Evolutionary conservation across 257 asterid genomes (phyloP).

Genomic region (Osmanthus fragrans): DNA sequence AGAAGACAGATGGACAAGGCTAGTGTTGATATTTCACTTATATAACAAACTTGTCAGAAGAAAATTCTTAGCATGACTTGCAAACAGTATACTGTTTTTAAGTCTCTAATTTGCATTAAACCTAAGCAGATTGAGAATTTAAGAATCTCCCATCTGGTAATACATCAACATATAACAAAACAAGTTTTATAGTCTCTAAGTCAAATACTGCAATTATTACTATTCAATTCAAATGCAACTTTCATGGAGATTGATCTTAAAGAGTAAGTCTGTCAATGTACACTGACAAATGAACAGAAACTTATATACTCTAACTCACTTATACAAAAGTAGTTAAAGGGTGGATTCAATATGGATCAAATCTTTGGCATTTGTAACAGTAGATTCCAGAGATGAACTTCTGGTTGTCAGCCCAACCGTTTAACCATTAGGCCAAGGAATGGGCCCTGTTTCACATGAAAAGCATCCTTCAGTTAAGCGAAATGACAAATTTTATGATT

Average conservation of each 20-base stretch:
- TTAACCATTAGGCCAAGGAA: background rate
- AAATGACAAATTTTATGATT: background rate
- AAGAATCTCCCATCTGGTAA: background rate
- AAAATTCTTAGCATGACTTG: background rate
- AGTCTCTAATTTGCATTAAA: background rate
- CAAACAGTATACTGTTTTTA: background rate
- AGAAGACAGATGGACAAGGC: background rate
- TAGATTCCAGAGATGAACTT: background rate
- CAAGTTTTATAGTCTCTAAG: background rate
- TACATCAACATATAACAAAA: background rate
- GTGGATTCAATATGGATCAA: background rate
- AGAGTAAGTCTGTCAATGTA: background rate
- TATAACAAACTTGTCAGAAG: background rate
- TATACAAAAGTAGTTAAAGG: background rate
- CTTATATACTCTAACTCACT: background rate
- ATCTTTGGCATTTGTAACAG: background rate
- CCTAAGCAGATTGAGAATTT: background rate
- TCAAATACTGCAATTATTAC: background rate
- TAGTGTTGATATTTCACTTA: background rate
- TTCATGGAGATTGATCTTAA: background rate
- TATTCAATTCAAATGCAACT: background rate
- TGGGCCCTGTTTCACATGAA: background rate
- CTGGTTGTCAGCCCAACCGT: background rate
- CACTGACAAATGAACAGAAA: background rate
- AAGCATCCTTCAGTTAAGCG: background rate